phyloP scores from a whole-genome alignment of 177 flowering plant species.

The Telopea speciosissima region DNA sequence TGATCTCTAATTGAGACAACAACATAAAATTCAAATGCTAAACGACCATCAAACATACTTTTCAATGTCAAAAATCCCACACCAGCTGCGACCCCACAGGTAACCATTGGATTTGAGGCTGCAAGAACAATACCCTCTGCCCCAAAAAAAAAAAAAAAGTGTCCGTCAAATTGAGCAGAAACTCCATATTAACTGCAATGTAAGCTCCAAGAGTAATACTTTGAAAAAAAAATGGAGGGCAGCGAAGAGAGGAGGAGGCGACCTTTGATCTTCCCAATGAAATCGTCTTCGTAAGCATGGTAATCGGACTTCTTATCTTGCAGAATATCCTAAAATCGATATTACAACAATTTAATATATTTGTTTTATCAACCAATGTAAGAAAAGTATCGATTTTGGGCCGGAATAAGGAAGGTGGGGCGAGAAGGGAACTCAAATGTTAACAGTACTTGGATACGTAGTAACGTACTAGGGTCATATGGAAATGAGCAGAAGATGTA shows the following conservation, averaged over 20 bases:
- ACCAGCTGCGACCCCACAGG: conserved; percentile 51
- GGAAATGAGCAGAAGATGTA: conserved; percentile 60
- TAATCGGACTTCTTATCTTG: conserved; percentile 44
- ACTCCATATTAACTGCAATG: background rate
- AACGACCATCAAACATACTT: conserved; percentile 34
- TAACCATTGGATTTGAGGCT: conserved; percentile 47
- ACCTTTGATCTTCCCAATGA: conserved; percentile 77
- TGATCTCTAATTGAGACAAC: too few relatives aligned
- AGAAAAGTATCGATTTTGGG: background rate
- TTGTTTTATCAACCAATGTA: background rate
- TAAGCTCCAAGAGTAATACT: background rate
- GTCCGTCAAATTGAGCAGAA: background rate
- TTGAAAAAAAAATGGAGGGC: background rate
- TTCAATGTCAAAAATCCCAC: conserved; percentile 50
- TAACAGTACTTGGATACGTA: background rate
- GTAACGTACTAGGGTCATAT: conserved; percentile 46
- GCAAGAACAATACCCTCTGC: conserved; percentile 73
- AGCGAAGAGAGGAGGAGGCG: background rate
- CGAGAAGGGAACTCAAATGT: background rate
- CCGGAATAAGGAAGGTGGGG: background rate
- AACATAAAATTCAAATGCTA: background rate
- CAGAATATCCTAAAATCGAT: conserved; percentile 49
- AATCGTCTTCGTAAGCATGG: conserved; percentile 47
- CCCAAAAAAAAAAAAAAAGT: conserved; percentile 3
- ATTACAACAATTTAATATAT: too few relatives aligned